phyloP scores from a whole-genome alignment of 768 basidiomycete species.

The Vararia minispora region DNA sequence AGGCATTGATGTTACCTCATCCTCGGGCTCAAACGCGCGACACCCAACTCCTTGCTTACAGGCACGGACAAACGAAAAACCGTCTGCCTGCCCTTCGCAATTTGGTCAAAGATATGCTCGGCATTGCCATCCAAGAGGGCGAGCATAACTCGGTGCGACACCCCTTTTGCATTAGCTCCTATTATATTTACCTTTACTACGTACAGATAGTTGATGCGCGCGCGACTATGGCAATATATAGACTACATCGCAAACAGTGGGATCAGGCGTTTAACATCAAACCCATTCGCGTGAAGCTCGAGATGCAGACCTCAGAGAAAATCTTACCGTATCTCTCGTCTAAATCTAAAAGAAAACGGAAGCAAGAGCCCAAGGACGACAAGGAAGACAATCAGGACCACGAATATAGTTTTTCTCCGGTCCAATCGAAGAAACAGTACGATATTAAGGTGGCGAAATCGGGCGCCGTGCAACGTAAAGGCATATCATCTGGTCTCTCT shows the following conservation, averaged over 20 bases:
- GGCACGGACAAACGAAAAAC: slow-evolving; percentile 48
- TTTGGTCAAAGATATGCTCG: slow-evolving; percentile 72
- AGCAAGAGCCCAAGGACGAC: neutral
- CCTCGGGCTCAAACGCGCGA: slow-evolving; percentile 54
- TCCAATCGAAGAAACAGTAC: too few relatives aligned
- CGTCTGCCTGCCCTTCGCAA: slow-evolving; percentile 68
- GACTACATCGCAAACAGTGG: slow-evolving; percentile 75
- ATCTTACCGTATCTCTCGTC: too few relatives aligned
- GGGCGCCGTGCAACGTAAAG: neutral
- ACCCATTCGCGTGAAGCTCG: slow-evolving; percentile 4
- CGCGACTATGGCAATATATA: slow-evolving; percentile 90
- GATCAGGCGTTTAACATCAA: slow-evolving; percentile 28
- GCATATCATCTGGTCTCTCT: slow-evolving; percentile 13
- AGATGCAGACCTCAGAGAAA: too few relatives aligned
- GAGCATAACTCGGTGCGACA: slow-evolving; percentile 81
- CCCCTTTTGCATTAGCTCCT: neutral
- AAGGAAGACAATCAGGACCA: neutral
- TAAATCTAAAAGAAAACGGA: slow-evolving; percentile 11
- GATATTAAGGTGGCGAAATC: too few relatives aligned
- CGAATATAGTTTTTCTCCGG: neutral
- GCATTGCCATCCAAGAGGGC: slow-evolving; percentile 70
- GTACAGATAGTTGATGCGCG: slow-evolving; percentile 81
- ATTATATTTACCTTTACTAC: neutral
- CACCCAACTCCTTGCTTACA: slow-evolving; percentile 52
- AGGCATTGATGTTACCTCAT: slow-evolving; percentile 66